Evolutionary conservation across 805 yeast genomes (phyloP).

Genomic region (Candida bentonensis): DNA sequence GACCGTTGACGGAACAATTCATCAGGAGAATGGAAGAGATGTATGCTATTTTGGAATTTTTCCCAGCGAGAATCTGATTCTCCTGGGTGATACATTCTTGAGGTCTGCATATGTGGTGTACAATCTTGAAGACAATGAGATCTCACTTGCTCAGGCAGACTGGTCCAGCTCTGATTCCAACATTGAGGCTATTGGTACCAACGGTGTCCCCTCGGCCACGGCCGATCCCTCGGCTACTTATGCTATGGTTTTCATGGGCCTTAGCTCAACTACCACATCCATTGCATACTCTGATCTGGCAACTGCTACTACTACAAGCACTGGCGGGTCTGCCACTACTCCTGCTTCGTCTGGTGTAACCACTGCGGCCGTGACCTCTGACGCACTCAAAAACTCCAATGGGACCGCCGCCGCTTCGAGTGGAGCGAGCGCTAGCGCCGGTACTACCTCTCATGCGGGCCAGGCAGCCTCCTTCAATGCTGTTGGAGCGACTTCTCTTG

Average conservation of each 20-base stretch:
- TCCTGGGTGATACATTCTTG: constrained; percentile 50
- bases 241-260: not conserved
- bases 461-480: not conserved
- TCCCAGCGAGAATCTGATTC: constrained; percentile 13
- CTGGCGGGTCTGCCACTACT: not conserved
- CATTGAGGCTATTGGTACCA: not conserved
- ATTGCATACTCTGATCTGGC: not conserved
- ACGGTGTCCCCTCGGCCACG: not conserved
- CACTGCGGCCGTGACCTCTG: too few species aligned
- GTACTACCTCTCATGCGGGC: not conserved
- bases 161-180: constrained; percentile 12
- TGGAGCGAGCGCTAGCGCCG: not conserved
- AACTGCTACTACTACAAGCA: not conserved
- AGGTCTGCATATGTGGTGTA: constrained; percentile 49
- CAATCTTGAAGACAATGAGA: constrained; percentile 39
- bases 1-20: constrained; percentile 7
- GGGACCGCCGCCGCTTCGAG: not conserved
- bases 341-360: not conserved
- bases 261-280: constrained; percentile 16
- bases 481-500: not conserved
- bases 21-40: constrained; percentile 10
- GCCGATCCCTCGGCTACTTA: not conserved
- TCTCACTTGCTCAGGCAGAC: constrained; percentile 39
- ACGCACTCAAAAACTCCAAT: too few species aligned
- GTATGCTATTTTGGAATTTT: constrained; percentile 15